phyloP scores from a whole-genome alignment of 2,329 filamentous ascomycete species.

The Epichloe baconii region DNA sequence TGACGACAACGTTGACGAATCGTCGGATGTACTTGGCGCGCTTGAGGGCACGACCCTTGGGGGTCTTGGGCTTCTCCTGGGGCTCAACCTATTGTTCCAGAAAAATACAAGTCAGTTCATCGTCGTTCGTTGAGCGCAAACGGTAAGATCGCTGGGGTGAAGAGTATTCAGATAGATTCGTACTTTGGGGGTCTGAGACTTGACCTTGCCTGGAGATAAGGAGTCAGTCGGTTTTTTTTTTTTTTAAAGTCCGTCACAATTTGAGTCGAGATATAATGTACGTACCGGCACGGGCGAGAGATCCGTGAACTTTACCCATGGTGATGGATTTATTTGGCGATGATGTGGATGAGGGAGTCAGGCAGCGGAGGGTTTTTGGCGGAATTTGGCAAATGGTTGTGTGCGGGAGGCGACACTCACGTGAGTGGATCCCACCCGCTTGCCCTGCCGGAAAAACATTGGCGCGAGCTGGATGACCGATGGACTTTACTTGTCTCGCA shows the following conservation, averaged over 20 bases:
- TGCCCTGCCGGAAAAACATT: conserved; percentile 23
- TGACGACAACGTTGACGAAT: conserved; percentile 96
- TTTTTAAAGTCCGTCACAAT: no score
- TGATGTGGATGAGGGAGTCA: conserved; percentile 23
- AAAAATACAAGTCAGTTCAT: conserved; percentile 16
- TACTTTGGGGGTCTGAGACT: conserved; percentile 90
- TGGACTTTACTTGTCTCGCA: background rate
- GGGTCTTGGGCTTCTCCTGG: conserved; percentile 92
- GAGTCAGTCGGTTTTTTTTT: background rate
- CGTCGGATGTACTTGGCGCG: conserved; percentile 90
- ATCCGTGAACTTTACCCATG: conserved; percentile 92
- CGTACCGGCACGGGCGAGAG: conserved; percentile 69
- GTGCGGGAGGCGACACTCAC: conserved; percentile 22
- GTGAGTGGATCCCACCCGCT: conserved; percentile 18
- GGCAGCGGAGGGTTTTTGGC: conserved; percentile 16
- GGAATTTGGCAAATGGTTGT: conserved; percentile 27
- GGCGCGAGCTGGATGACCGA: background rate
- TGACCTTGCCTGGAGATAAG: conserved; percentile 68
- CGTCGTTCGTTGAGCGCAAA: conserved; percentile 10
- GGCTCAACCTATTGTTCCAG: conserved; percentile 52
- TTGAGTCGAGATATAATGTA: background rate
- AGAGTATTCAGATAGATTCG: conserved; percentile 20
- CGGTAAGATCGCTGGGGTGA: background rate
- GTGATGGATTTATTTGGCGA: conserved; percentile 31
- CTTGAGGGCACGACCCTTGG: conserved; percentile 97